Evolutionary conservation across 2,329 filamentous ascomycete species (phyloP).

Genomic region (Pseudogymnoascus sp.): DNA sequence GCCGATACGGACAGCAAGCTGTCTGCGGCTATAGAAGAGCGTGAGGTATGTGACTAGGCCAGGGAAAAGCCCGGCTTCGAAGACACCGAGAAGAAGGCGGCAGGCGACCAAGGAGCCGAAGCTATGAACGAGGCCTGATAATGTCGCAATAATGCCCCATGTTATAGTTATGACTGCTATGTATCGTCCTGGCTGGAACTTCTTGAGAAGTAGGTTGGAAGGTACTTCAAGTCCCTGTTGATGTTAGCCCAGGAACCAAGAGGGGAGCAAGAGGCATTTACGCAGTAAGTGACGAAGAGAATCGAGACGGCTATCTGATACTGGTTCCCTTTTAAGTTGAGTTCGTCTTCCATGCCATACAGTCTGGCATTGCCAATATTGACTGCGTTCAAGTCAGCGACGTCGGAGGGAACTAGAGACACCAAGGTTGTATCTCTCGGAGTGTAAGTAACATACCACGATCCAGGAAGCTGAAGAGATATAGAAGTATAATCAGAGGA

Average conservation of each 20-base stretch:
- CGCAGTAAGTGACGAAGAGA: conserved; percentile 45
- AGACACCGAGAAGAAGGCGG: conserved; percentile 47
- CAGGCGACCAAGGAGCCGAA: conserved; percentile 48
- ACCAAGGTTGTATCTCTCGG: conserved; percentile 23
- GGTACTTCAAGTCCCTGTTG: conserved; percentile 36
- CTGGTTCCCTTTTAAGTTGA: conserved; percentile 45
- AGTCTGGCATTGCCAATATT: conserved; percentile 55
- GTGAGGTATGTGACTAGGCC: conserved; percentile 53
- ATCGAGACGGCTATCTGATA: conserved; percentile 50
- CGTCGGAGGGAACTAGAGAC: conserved; percentile 1
- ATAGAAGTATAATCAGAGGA: conserved; percentile 61
- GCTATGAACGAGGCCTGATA: conserved; percentile 46
- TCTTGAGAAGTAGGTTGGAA: conserved; percentile 40
- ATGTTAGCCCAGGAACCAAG: background rate
- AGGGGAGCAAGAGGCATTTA: conserved; percentile 23
- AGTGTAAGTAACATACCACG: conserved; percentile 38
- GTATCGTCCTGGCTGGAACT: conserved; percentile 39
- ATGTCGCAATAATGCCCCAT: conserved; percentile 46
- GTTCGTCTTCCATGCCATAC: conserved; percentile 50
- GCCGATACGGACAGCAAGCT: conserved; percentile 54
- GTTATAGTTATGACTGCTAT: conserved; percentile 40
- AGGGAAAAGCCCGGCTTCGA: conserved; percentile 55
- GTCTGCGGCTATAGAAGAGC: conserved; percentile 55
- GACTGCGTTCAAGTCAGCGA: conserved; percentile 36
- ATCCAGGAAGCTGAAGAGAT: conserved; percentile 71